Evolutionary conservation across 192 early-diverging fungal genomes (phyloP), one percentile per base, ranked within the genome.

Genomic region (Entophlyctis luteolus): DNA sequence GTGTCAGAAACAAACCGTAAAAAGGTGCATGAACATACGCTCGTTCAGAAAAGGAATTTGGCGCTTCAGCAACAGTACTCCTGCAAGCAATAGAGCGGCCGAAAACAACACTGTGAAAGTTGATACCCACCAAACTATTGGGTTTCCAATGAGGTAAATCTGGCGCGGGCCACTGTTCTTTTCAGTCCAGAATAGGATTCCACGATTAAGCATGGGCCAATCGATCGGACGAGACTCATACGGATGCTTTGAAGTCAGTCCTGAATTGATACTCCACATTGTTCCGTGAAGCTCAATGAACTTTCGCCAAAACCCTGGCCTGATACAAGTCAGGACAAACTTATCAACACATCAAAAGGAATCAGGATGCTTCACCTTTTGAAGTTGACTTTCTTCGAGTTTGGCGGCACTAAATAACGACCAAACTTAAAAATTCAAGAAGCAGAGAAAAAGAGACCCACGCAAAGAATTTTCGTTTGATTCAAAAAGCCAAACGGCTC

Each of bases 181-280:
- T 14, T 73, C 58, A 32, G 69, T 73, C 83, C 83, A 84, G 48
- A 84, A 84, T 54, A 75, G 75, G 54, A 84, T 84, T 22, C 78
- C 79, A 20, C 83, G 62, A 25, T 63, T 52, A 48, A 82, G 45
- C 12, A 76, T 29, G 23, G 81, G 77, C 83, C 83, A 84, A 46
- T 90, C 83, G 49, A 86, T 50, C 16, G 81, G 83, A 3, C 79
- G 76, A 45, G 80, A 82, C 25, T 83, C 76, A 49, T 65, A 84
- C 2, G 83, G 79, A 56, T 84, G 83, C 2, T 72, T 67, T 14
- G 67, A 54, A 14, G 58, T 82, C n/a, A 84, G 68, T 1, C 79
- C 81, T 31, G 42, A 53, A 47, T 84, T 84, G 42, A 75, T 72
- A 18, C 46, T 70, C 79, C 79, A 84, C 83, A 84, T 84, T 27